Evolutionary conservation across 108 stramenopile genomes (phyloP), one percentile per base, ranked within the genome.

Genomic region (Cyclotella choctawhatcheeana): DNA sequence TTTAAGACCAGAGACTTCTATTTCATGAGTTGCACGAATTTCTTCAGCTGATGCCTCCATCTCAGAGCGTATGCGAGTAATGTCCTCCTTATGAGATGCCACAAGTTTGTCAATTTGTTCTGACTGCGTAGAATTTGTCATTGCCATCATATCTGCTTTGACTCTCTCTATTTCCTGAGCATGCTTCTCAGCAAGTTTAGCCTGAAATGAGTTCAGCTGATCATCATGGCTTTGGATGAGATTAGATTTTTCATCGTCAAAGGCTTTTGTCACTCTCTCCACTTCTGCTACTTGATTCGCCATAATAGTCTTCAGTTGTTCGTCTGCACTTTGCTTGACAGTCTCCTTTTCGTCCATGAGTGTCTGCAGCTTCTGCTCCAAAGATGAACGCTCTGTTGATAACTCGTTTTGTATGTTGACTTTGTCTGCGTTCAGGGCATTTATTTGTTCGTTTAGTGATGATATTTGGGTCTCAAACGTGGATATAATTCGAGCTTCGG

Each of bases 71-170:
- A 54, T 29, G 16, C 52, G 13, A 35, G 54, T 33, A 17, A 75
- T 44, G 50, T 77, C 70, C 40, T 64, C 63, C 17, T n/a, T 31
- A 40, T 77, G 70, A 5, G 64, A 60, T 31, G 44, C 60, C 17
- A 21, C 34, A 17, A 77, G 17, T 14, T 71, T 58, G 5, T 75
- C 35, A 0, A 75, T 8, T 21, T 75, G 58, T 29, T 75, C 66
- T 3, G 58, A 67, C n/a, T 62, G 59, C 0, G 59, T 67, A 2
- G 48, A 61, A 2, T 60, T 59, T 5, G 53, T 18, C 58, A 59
- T 59, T 8, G 37, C 37, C 37, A 40, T 6, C 37, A 40, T 40
- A 8, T 40, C 37, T 8, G 37, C 37, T 12, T 40, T 40, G 6
- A 12, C 12, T 12, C 8, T 12, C 6, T 40, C 37, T 7, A 55